A percentile compares a stretch with the other conserved stretches of the same genome.
Conservation (phyloP, 2,329 filamentous ascomycete species). For the Venturia aucupariae region DNA sequence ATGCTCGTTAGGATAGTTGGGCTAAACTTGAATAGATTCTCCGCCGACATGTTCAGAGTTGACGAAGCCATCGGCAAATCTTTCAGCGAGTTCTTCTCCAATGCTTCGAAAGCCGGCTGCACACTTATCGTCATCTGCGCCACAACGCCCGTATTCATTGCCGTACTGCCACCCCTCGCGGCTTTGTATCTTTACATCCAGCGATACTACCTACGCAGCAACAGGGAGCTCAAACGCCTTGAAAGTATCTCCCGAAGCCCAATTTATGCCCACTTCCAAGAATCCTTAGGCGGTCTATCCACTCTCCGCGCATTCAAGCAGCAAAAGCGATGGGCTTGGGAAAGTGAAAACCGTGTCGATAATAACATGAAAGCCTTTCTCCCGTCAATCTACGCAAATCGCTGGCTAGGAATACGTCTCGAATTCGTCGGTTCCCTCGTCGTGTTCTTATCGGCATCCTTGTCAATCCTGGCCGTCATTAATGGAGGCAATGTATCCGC, state of each 20-base stretch:
- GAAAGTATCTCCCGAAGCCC: constrained; percentile 86
- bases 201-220: constrained; percentile 84
- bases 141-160: constrained; percentile 64
- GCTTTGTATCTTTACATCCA: constrained; percentile 78
- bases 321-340: constrained; percentile 66
- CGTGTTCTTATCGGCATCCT: constrained; percentile 69
- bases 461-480: constrained; percentile 65
- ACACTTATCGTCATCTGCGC: constrained; percentile 71
- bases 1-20: neutral
- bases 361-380: constrained; percentile 82
- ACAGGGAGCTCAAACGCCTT: constrained; percentile 80
- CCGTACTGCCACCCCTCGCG: constrained; percentile 67
- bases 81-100: constrained; percentile 67
- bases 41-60: constrained; percentile 63
- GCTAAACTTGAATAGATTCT: constrained; percentile 46
- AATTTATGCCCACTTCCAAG: constrained; percentile 91
- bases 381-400: constrained; percentile 71
- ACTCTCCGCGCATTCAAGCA: constrained; percentile 88
- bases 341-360: constrained; percentile 90
- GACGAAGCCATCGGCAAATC: constrained; percentile 79
- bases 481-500: constrained; percentile 49
- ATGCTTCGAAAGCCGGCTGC: constrained; percentile 45
- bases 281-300: constrained; percentile 76
- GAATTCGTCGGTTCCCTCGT: constrained; percentile 87
- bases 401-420: constrained; percentile 82